These are phyloP conservation scores for Boletellus ananas DNA, from an alignment of 768 basidiomycete species.

Conservation along the genomic window DNA sequence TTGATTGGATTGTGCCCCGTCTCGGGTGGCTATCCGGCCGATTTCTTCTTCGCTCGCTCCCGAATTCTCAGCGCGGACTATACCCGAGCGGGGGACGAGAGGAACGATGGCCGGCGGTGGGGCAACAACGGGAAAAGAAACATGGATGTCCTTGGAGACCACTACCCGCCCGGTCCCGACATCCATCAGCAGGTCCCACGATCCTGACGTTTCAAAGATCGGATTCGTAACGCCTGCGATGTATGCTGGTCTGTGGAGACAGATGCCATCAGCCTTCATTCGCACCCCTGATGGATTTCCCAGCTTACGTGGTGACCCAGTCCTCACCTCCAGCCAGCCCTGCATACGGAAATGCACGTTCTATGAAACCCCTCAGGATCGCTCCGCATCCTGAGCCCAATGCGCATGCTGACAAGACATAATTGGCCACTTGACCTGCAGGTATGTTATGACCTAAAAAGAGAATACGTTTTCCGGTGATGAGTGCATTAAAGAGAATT, in stretches of 20 bases:
- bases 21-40: constrained; percentile 45
- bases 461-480: constrained; percentile 94
- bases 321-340: constrained; percentile 86
- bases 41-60: constrained; percentile 67
- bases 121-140: constrained; percentile 45
- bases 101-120: constrained; percentile 42
- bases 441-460: constrained; percentile 90
- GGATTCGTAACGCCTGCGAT: constrained; percentile 98
- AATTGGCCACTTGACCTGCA: constrained; percentile 85
- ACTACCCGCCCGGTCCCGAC: constrained; percentile 83
- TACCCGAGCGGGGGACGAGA: constrained; percentile 52
- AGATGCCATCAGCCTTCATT: constrained; percentile 6
- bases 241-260: constrained; percentile 68
- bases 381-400: constrained; percentile 88
- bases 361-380: constrained; percentile 79
- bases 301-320: constrained; percentile 79
- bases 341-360: constrained; percentile 93
- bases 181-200: constrained; percentile 94
- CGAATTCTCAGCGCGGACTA: constrained; percentile 62
- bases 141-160: constrained; percentile 80
- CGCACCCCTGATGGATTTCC: not conserved
- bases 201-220: constrained; percentile 81
- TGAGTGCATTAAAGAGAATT: constrained; percentile 90
- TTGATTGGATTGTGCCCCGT: constrained; percentile 49
- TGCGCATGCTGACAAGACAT: constrained; percentile 92